Evolutionary conservation across 441 rosid genomes (phyloP).

Genomic region (Erysimum cheiri): DNA sequence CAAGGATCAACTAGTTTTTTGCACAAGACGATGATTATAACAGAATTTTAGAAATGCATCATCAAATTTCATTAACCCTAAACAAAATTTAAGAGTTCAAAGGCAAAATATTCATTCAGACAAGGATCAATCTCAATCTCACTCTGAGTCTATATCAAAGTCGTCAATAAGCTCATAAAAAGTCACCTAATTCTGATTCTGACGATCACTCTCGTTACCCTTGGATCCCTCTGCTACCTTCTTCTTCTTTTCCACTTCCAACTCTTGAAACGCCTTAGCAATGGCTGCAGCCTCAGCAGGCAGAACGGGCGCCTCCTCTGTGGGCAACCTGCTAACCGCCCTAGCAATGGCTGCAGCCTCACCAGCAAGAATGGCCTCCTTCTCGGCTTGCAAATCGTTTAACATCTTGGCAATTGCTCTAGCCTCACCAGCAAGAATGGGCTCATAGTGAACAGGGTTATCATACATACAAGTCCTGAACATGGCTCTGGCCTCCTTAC

Average conservation of each 20-base stretch:
- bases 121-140: too few relatives aligned
- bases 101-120: too few relatives aligned
- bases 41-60: too few relatives aligned
- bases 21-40: too few relatives aligned
- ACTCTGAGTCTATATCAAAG: too few relatives aligned
- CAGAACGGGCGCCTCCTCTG: background rate
- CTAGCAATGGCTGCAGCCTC: background rate
- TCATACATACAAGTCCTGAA: constrained; percentile 15
- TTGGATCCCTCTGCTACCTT: background rate
- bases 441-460: constrained; percentile 11
- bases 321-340: background rate
- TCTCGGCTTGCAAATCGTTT: background rate
- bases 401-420: background rate
- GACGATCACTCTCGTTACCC: background rate
- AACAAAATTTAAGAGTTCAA: too few relatives aligned
- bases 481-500: constrained; percentile 2
- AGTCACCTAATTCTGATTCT: background rate
- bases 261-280: background rate
- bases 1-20: too few relatives aligned
- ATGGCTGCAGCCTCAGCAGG: background rate
- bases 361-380: constrained; percentile 6
- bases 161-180: background rate
- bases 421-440: background rate
- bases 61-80: too few relatives aligned
- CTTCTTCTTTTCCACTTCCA: background rate